Conservation (phyloP, 2,329 filamentous ascomycete species). For the Microcyclospora pomicola region DNA sequence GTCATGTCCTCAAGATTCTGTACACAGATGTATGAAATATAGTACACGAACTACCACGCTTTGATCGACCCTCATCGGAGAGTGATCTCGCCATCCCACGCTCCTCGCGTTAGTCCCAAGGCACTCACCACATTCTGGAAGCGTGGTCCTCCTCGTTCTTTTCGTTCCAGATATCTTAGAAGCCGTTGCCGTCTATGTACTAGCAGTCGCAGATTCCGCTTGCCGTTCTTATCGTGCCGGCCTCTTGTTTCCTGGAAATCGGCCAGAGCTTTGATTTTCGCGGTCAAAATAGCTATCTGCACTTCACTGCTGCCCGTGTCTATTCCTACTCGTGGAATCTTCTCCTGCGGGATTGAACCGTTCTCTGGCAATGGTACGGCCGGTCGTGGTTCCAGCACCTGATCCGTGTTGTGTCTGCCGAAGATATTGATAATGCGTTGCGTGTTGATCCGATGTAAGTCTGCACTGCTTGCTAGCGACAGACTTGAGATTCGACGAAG, state of each 20-base stretch:
- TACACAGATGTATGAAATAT: too few relatives aligned
- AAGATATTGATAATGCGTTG: slow-evolving; percentile 75
- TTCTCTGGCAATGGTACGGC: slow-evolving; percentile 22
- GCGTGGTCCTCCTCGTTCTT: slow-evolving; percentile 79
- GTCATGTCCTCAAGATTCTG: too few relatives aligned
- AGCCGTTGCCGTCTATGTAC: slow-evolving; percentile 84
- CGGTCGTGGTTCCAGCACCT: slow-evolving; percentile 47
- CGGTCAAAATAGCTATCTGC: slow-evolving; percentile 89
- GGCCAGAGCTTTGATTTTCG: slow-evolving; percentile 76
- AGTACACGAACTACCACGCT: too few relatives aligned
- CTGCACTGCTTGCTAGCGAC: slow-evolving; percentile 61
- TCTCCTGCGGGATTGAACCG: slow-evolving; percentile 14
- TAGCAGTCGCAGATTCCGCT: slow-evolving; percentile 72
- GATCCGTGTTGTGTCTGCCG: slow-evolving; percentile 80
- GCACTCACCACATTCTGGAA: slow-evolving; percentile 78
- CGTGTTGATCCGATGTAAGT: slow-evolving; percentile 69
- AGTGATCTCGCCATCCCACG: slow-evolving; percentile 81
- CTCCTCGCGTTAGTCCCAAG: slow-evolving; percentile 73
- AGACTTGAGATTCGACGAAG: slow-evolving; percentile 67
- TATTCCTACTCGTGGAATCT: slow-evolving; percentile 57
- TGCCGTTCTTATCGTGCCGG: slow-evolving; percentile 84
- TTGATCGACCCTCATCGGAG: slow-evolving; percentile 36
- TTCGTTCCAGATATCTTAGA: slow-evolving; percentile 70
- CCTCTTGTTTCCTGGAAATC: slow-evolving; percentile 56
- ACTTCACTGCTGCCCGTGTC: slow-evolving; percentile 95